Base-by-base conservation (phyloP, 1,139 yeast genomes). In the Suhomyces yuchorum region DNA sequence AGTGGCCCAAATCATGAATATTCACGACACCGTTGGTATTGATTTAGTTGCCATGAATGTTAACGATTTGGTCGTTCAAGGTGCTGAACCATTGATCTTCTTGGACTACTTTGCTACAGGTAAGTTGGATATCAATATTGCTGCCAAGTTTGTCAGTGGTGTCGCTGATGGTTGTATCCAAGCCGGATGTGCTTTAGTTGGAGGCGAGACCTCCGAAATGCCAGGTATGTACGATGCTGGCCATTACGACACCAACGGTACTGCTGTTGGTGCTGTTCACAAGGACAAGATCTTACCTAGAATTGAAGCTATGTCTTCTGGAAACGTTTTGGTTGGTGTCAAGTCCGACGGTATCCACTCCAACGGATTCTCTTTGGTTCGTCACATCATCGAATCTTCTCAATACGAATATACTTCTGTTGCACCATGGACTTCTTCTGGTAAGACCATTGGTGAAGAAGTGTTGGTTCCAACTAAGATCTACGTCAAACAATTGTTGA, bases 191-290 rank as follows among this genome's bases (percentile, higher is more conserved):
- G 99, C 99, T 8, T 78, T 95, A 53, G 97, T 95, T 52, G 99
- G 99, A 48, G 99, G 99, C 57, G 99, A 95, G 70, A 95, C 99
- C 43, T 89, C 96, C 49, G 99, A 95, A 77, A 95, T 95, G 99
- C 99, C 99, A 37, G 99, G 99, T 56, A 90, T 95, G 87, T 95
- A 95, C 64, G 87, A 85, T 50, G 91, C 84, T 50, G 96, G 95
- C 40, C 99, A 95, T 68, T 95, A 95, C 66, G 99, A 95, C 70
- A 92, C 97, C 51, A 93, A 93, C 62, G 99, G 99, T 69, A 93
- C 99, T 37, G 95, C 97, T 45, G 92, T 95, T 44, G 99, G 99
- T 61, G 99, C 99, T n/a, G 98, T 95, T n/a, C 74, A 80, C 57
- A 88, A 87, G 62, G 71, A 75, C 53, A 79, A 81, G 56, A 81